Evolutionary conservation across 1,284 basidiomycete genomes (phyloP).

Genomic region (Fomitopsis schrenkii): DNA sequence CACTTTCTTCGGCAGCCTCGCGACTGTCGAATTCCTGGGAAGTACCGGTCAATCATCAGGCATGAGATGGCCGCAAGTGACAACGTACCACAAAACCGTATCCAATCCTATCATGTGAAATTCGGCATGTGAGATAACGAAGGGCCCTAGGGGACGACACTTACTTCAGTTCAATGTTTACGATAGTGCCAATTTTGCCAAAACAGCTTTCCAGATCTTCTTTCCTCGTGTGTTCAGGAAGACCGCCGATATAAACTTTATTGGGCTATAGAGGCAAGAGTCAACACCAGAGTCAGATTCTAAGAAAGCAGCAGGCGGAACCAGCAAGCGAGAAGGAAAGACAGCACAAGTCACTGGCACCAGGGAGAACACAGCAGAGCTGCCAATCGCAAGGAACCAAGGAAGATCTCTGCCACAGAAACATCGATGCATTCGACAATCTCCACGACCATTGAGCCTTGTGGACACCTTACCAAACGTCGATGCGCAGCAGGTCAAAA

Average conservation of each 20-base stretch:
- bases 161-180: conserved; percentile 78
- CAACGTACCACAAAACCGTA: conserved; percentile 82
- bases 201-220: conserved; percentile 83
- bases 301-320: conserved; percentile 30
- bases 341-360: conserved; percentile 2
- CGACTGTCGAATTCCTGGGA: conserved; percentile 74
- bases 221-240: conserved; percentile 78
- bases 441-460: background rate
- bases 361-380: conserved; percentile 4
- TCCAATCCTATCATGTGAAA: conserved; percentile 50
- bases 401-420: background rate
- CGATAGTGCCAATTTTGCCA: conserved; percentile 75
- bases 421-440: background rate
- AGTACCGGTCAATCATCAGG: background rate
- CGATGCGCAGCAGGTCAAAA: background rate
- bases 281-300: conserved; percentile 59
- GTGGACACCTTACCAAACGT: background rate
- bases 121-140: background rate
- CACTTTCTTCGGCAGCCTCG: conserved; percentile 79
- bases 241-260: conserved; percentile 85
- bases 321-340: conserved; percentile 15
- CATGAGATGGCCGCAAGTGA: background rate
- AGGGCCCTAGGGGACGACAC: conserved; percentile 28
- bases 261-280: conserved; percentile 69
- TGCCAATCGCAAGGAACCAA: background rate